These are phyloP conservation scores for Hanseniaspora clermontiae DNA, from an alignment of 805 yeast genomes.

Conservation along the genomic window DNA sequence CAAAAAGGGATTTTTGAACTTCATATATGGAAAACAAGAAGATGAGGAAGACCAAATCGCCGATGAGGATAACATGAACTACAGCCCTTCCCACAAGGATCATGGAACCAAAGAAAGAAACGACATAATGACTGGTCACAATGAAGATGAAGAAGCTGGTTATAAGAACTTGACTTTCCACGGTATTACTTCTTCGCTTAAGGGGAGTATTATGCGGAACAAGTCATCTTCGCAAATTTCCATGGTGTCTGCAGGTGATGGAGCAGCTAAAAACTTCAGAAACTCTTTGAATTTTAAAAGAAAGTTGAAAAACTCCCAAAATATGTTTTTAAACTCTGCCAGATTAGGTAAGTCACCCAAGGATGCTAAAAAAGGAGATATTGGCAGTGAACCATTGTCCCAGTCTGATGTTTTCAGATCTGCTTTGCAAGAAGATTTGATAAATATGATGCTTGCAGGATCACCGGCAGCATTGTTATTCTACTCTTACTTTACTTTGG, in stretches of 20 bases:
- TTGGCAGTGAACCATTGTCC: background rate
- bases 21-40: background rate
- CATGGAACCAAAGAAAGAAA: background rate
- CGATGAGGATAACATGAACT: slow-evolving; percentile 12
- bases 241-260: background rate
- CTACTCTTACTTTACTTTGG: slow-evolving; percentile 61
- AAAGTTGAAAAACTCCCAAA: background rate
- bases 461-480: slow-evolving; percentile 63
- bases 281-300: background rate
- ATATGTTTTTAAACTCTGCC: background rate
- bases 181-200: slow-evolving; percentile 24
- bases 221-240: background rate
- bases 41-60: background rate
- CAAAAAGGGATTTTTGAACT: background rate
- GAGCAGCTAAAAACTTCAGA: background rate
- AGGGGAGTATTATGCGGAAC: slow-evolving; percentile 3
- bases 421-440: slow-evolving; percentile 25
- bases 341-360: background rate
- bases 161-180: slow-evolving; percentile 24
- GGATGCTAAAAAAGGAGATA: background rate
- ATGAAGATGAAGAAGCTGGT: slow-evolving; percentile 22
- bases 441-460: slow-evolving; percentile 48
- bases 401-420: slow-evolving; percentile 1
- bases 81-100: background rate
- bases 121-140: slow-evolving; percentile 5